Evolutionary conservation across 306 rosid genomes (phyloP).

Genomic region (Pachyrhizus erosus): DNA sequence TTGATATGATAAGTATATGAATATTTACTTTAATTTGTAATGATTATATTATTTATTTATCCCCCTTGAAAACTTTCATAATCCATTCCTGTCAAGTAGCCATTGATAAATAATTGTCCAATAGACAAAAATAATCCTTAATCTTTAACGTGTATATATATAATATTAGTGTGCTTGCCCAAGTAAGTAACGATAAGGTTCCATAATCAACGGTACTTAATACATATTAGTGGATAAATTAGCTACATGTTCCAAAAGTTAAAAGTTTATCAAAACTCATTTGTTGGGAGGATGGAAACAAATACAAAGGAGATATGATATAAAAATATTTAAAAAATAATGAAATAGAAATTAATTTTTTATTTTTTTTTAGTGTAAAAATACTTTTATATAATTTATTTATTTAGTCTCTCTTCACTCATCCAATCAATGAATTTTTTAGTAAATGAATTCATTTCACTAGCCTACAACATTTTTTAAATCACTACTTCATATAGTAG

Average conservation of each 20-base stretch:
- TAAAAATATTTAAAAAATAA: too few species aligned
- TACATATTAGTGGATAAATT: not conserved
- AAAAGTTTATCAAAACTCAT: too few species aligned
- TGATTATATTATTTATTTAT: not conserved
- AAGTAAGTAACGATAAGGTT: not conserved
- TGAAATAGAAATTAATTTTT: too few species aligned
- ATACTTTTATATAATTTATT: too few species aligned
- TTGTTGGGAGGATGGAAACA: too few species aligned
- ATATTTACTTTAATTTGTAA: not conserved
- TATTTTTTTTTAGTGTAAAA: not conserved
- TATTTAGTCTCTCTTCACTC: not conserved
- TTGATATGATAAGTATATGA: not conserved
- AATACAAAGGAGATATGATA: not conserved
- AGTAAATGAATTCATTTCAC: too few species aligned
- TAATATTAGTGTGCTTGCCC: not conserved
- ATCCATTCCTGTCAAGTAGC: conserved; percentile 1
- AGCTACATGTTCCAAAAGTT: not conserved
- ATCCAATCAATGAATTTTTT: too few species aligned
- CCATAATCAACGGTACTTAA: not conserved
- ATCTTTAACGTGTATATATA: not conserved
- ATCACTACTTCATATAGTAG: not conserved
- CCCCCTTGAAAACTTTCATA: conserved; percentile 2
- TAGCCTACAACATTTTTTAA: too few species aligned
- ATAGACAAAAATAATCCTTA: not conserved
- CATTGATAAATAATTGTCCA: not conserved